These are phyloP conservation scores for Rossbeevera mucosa DNA, from an alignment of 768 basidiomycete species.

Conservation along the genomic window DNA sequence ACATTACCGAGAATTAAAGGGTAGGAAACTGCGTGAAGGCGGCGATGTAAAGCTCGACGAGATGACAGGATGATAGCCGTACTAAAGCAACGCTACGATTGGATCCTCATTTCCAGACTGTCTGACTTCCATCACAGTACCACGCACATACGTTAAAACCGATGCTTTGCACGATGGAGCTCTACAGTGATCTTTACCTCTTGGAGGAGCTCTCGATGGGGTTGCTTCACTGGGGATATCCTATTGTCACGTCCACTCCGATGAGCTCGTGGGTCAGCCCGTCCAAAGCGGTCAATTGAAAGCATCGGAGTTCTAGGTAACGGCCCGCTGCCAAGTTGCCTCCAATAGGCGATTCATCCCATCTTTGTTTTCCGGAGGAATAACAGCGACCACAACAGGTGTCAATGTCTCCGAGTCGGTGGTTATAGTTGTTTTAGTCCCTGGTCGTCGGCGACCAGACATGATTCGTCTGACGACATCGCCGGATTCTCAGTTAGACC, in stretches of 20 bases:
- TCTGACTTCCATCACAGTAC: not conserved
- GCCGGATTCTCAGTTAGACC: not conserved
- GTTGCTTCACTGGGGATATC: not conserved
- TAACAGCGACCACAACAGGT: not conserved
- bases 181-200: too few relatives aligned
- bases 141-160: conserved; percentile 5
- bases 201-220: not conserved
- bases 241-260: not conserved
- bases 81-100: conserved; percentile 8
- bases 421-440: not conserved
- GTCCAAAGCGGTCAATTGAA: not conserved
- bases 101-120: not conserved
- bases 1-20: conserved; percentile 68
- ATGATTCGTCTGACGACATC: not conserved
- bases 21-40: conserved; percentile 32
- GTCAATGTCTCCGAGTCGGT: not conserved
- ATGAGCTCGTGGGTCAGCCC: not conserved
- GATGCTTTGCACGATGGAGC: too few relatives aligned
- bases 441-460: not conserved
- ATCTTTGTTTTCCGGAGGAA: not conserved
- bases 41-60: conserved; percentile 8
- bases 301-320: not conserved
- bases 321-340: not conserved
- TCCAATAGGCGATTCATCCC: not conserved
- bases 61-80: conserved; percentile 4